Base-by-base conservation (phyloP, 2,329 filamentous ascomycete genomes). In the Fusarium mangiferae region DNA sequence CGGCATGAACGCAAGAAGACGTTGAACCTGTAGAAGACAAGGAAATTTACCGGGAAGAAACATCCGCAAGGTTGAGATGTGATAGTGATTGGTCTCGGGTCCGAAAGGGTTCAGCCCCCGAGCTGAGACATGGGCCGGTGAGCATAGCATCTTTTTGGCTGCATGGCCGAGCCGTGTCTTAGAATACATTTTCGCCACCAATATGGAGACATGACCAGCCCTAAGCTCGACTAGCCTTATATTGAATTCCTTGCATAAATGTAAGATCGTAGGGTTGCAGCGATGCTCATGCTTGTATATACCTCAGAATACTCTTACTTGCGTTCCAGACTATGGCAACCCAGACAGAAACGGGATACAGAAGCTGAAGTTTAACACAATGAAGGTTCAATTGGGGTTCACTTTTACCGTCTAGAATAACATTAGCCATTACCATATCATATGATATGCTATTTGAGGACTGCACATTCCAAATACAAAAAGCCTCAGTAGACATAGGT, bases 391-490 rank as follows among this genome's bases (percentile, higher is more conserved):
- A 46, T 46, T 7, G 18, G 4, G 9, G 4, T 46, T 13, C 2
- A 22, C 4, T 5, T 17, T 7, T 3, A 42, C 0, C 1, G 1
- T 8, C 22, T 3, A n/a, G 9, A 26, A 28, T 14, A 28, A 3
- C 24, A 4, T 4, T 15, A 46, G 2, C 13, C 4, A 22, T 1
- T 28, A 28, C 6, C 9, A 4, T 46, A 22, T 28, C 2, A 7
- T 46, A 0, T 5, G 10, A 2, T 22, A 11, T 22, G 6, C 9
- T 28, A 2, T 7, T 22, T 0, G 6, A 22, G 9, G 44, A 15
- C 8, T 2, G 9, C 18, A 28, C 6, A 0, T 7, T 5, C 5
- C 15, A 11, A 2, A 22, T 22, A 46, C 24, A 2, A 20, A 20
- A 46, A 15, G 2, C 18, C 44, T 46, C 26, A 5, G 9, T 7